Conservation (phyloP, 129 eudicot genomes). For the Glebionis coronaria region DNA sequence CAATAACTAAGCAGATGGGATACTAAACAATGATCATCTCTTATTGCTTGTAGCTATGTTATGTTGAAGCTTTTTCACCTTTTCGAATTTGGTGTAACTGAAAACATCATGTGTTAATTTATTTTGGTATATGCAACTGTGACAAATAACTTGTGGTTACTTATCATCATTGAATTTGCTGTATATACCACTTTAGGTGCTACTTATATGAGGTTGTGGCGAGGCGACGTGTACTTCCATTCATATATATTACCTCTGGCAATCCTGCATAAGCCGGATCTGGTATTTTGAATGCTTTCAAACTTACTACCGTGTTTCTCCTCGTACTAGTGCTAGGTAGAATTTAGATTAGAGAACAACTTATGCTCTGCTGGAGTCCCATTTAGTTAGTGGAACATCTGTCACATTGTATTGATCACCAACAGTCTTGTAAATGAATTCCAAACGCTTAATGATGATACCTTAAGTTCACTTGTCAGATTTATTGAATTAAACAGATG, state of each 20-base stretch:
- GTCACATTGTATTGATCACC: too few relatives aligned
- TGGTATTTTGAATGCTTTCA: conserved; percentile 43
- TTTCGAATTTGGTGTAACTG: conserved; percentile 4
- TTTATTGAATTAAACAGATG: too few relatives aligned
- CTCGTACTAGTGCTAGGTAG: too few relatives aligned
- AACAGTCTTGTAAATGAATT: too few relatives aligned
- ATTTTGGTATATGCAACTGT: background rate
- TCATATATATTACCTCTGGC: conserved; percentile 58
- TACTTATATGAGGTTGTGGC: conserved; percentile 57
- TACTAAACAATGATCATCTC: background rate
- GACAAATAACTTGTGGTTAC: background rate
- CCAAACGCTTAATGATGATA: too few relatives aligned
- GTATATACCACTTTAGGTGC: conserved; percentile 47
- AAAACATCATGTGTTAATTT: conserved; percentile 12
- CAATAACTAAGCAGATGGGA: too few relatives aligned
- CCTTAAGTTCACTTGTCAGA: too few relatives aligned
- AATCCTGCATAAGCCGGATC: conserved; percentile 40
- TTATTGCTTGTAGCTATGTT: conserved; percentile 7
- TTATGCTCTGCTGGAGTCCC: too few relatives aligned
- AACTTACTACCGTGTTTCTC: background rate
- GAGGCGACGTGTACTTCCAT: conserved; percentile 53
- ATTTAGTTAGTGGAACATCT: too few relatives aligned
- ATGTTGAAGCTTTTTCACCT: conserved; percentile 6
- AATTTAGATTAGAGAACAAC: too few relatives aligned
- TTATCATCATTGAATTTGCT: conserved; percentile 1